A percentile compares a stretch with the other conserved stretches of the same genome.
These are phyloP conservation scores for Boletus reticulatus DNA, from an alignment of 768 basidiomycete species.

Conservation along the genomic window DNA sequence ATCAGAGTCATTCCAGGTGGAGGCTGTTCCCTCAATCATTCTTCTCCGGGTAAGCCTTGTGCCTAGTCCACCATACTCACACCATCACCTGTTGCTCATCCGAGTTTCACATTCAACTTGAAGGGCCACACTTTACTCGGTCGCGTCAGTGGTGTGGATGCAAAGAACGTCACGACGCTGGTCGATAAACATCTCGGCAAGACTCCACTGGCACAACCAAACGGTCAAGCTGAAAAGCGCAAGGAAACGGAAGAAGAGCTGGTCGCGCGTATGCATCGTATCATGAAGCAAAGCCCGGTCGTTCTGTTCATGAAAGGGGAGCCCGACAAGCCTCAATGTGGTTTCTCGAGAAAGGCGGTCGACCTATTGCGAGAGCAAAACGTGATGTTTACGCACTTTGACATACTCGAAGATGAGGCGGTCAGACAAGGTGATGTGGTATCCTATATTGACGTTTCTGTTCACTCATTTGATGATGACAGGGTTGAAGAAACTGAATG, in stretches of 20 bases:
- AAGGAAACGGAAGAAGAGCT: slow-evolving; percentile 67
- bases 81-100: neutral
- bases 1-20: slow-evolving; percentile 88
- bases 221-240: slow-evolving; percentile 28
- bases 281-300: slow-evolving; percentile 80
- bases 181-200: slow-evolving; percentile 55
- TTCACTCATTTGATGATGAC: slow-evolving; percentile 5
- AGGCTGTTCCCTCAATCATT: slow-evolving; percentile 83
- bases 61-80: neutral
- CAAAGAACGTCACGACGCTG: slow-evolving; percentile 54
- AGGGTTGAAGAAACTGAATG: slow-evolving; percentile 75
- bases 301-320: slow-evolving; percentile 92
- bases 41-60: slow-evolving; percentile 66
- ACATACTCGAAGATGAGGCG: slow-evolving; percentile 79
- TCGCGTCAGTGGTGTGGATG: slow-evolving; percentile 80
- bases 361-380: slow-evolving; percentile 60
- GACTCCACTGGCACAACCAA: slow-evolving; percentile 2
- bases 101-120: slow-evolving; percentile 2
- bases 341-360: slow-evolving; percentile 79
- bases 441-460: neutral
- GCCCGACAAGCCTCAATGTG: slow-evolving; percentile 76
- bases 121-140: slow-evolving; percentile 90
- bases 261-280: slow-evolving; percentile 51
- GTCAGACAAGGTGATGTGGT: slow-evolving; percentile 68
- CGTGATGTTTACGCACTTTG: slow-evolving; percentile 72